These are phyloP conservation scores for Saturnispora zaruensis DNA, from an alignment of 805 yeast species.

Conservation along the genomic window DNA sequence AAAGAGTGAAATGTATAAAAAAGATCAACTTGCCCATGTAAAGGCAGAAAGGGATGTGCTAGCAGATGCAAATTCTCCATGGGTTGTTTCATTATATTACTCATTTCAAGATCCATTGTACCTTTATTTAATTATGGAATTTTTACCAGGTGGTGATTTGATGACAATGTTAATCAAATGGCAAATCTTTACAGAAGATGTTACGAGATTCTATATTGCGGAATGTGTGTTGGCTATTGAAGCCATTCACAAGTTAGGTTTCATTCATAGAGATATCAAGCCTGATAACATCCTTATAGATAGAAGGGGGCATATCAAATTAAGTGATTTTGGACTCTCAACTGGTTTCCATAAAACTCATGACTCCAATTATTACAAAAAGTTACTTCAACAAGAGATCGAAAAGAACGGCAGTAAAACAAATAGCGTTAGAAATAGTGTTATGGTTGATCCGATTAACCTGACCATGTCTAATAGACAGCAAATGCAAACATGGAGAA, in stretches of 20 bases:
- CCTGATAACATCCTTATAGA: conserved; percentile 83
- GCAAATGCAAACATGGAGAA: conserved; percentile 95
- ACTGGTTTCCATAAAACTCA: conserved; percentile 93
- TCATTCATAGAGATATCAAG: conserved; percentile 94
- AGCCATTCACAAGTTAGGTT: conserved; percentile 86
- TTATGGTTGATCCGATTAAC: conserved; percentile 90
- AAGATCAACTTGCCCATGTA: conserved; percentile 90
- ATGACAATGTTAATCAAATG: conserved; percentile 95
- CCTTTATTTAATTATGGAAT: conserved; percentile 73
- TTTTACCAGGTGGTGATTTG: conserved; percentile 74
- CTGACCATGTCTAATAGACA: conserved; percentile 91
- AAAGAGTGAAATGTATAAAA: conserved; percentile 89
- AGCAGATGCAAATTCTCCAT: conserved; percentile 81
- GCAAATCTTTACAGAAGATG: conserved; percentile 90
- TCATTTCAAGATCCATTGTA: conserved; percentile 75
- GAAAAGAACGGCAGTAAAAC: conserved; percentile 1
- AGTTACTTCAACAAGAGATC: conserved; percentile 59
- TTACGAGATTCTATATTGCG: conserved; percentile 88
- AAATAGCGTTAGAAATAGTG: conserved; percentile 51
- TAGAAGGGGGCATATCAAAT: conserved; percentile 54
- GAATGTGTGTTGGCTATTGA: conserved; percentile 94
- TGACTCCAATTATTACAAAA: conserved; percentile 78
- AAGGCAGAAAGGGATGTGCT: conserved; percentile 94
- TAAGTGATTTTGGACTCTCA: conserved; percentile 70
- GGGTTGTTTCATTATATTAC: conserved; percentile 79